Conservation (phyloP, 306 rosid genomes). For the Pyrus pyrifolia region DNA sequence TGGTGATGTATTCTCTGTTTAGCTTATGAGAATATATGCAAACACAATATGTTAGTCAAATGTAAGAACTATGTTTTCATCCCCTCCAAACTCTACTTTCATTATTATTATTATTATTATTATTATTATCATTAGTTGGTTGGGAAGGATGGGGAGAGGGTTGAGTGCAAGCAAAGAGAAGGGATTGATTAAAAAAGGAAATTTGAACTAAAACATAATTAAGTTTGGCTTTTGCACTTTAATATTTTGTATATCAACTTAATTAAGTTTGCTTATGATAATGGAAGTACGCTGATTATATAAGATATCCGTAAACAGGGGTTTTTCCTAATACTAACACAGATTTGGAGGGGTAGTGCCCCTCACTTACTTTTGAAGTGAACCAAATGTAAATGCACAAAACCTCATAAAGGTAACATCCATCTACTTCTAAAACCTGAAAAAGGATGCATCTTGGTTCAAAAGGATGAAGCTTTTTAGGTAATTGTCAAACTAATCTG, state of each 20-base stretch:
- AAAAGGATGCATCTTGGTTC: not conserved
- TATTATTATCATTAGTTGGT: not conserved
- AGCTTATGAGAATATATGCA: not conserved
- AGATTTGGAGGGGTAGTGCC: not conserved
- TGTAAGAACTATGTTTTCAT: not conserved
- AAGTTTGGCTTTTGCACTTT: not conserved
- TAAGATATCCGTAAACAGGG: not conserved
- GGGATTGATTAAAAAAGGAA: not conserved
- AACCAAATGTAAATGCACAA: constrained; percentile 5
- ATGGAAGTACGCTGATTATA: not conserved
- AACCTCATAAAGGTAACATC: not conserved
- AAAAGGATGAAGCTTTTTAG: constrained; percentile 13
- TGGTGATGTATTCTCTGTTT: not conserved
- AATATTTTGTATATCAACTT: not conserved
- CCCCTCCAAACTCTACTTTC: not conserved
- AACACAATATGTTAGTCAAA: not conserved
- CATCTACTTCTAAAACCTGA: not conserved
- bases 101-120: not conserved
- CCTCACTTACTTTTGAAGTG: not conserved
- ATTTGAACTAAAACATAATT: not conserved
- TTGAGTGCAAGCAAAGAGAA: constrained; percentile 9
- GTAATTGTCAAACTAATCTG: constrained; percentile 15
- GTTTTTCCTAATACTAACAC: not conserved
- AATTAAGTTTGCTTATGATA: not conserved
- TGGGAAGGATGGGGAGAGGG: not conserved